Conservation (phyloP, 148 eudicot species). For the Cornus controversa region DNA sequence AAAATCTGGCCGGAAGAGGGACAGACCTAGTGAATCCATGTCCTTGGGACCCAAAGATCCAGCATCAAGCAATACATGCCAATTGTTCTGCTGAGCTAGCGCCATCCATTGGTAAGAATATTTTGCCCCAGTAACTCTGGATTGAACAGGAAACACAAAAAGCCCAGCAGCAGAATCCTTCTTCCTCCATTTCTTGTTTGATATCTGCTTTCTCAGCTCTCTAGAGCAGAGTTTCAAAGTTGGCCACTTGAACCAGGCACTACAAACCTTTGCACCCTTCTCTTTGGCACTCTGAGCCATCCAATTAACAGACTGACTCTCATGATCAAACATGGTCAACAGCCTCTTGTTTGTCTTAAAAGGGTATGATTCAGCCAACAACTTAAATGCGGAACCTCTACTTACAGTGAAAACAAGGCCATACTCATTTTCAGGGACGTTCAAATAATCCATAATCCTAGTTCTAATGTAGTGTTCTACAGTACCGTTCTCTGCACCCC, state of each 20-base stretch:
- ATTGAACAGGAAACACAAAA: conserved; percentile 25
- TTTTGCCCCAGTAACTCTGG: conserved; percentile 27
- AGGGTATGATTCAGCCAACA: conserved; percentile 29
- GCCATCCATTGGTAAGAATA: conserved; percentile 32
- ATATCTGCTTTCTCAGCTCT: conserved; percentile 22
- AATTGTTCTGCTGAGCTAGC: conserved; percentile 24
- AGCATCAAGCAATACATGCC: conserved; percentile 31
- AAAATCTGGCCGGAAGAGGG: conserved; percentile 25
- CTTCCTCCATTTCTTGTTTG: conserved; percentile 24
- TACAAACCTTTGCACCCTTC: conserved; percentile 25
- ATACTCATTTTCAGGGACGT: conserved; percentile 24
- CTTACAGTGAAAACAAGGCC: conserved; percentile 27
- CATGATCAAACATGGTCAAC: conserved; percentile 29
- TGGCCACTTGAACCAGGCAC: conserved; percentile 28
- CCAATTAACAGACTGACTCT: conserved; percentile 30
- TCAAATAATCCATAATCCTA: conserved; percentile 27
- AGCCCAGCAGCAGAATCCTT: conserved; percentile 22
- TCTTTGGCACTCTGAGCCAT: conserved; percentile 27
- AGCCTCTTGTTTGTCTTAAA: conserved; percentile 24
- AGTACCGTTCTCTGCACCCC: conserved; percentile 24
- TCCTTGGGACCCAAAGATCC: conserved; percentile 31
- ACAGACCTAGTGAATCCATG: conserved; percentile 28
- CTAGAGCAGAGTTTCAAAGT: conserved; percentile 23
- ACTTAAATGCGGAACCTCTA: conserved; percentile 27
- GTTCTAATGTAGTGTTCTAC: conserved; percentile 25